phyloP scores from a whole-genome alignment of 148 eudicot species.

The Camellia sinensis region DNA sequence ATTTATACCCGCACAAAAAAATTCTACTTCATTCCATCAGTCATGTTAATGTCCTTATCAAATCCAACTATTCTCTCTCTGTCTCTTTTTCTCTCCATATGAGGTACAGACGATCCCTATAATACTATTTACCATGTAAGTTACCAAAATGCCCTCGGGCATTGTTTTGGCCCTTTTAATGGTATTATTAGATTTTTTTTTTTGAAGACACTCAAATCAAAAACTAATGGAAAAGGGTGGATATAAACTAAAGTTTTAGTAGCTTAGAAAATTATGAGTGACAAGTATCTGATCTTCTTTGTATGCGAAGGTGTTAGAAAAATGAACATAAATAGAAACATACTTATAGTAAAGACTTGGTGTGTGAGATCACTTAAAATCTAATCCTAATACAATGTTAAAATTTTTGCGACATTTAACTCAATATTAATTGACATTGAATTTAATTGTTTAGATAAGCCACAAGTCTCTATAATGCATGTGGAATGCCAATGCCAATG shows the following conservation, averaged over 20 bases:
- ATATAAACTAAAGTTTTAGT: neutral
- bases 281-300: too few species aligned
- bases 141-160: slow-evolving; percentile 29
- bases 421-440: neutral
- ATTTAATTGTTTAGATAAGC: too few species aligned
- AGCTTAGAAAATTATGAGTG: too few species aligned
- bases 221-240: too few species aligned
- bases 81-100: neutral
- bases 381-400: too few species aligned
- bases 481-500: too few species aligned
- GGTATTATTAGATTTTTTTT: neutral
- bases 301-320: too few species aligned
- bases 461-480: too few species aligned
- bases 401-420: too few species aligned
- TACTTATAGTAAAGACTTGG: too few species aligned
- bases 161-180: neutral
- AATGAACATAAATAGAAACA: too few species aligned
- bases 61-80: slow-evolving; percentile 3
- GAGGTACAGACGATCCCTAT: slow-evolving; percentile 13
- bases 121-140: slow-evolving; percentile 8
- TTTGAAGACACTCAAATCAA: neutral
- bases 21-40: slow-evolving; percentile 13
- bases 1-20: slow-evolving; percentile 45
- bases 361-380: too few species aligned
- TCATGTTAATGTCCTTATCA: slow-evolving; percentile 26